Evolutionary conservation across 1,284 basidiomycete species (phyloP), one percentile per base, ranked within the genome.

Genomic region (Cronartium ribicola): DNA sequence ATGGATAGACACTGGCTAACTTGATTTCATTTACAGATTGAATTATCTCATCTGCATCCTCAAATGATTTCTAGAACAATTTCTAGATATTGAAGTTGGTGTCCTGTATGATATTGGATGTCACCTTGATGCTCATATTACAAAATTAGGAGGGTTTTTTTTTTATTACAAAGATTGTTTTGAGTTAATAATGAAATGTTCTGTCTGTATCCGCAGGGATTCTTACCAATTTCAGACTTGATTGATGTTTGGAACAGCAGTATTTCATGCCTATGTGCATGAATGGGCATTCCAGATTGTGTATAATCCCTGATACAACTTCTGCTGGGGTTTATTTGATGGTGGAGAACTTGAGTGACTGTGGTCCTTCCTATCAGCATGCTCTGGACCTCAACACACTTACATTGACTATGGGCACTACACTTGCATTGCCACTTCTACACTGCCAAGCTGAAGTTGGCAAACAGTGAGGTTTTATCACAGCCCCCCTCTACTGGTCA

Each of bases 191-290:
- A 51, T 20, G 14, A 4, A 46, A 17, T 51, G 5, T 51, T 51
- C 14, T 51, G 5, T 17, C 10, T 51, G 48, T 17, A 51, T 64
- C 40, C 39, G 62, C 39, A 40, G 39, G 41, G 41, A n/a, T 14
- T 64, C n/a, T 41, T 37, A 20, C 62, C 22, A 64, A 36, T 11
- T 3, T 41, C 62, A 64, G 20, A 37, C 3, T 17, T 20, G 29
- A 57, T 40, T 70, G 29, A 60, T 41, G 36, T 70, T 70, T 61
- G 67, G 59, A 8, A 70, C 60, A 22, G 36, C 39, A 7, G 29
- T 70, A 1, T 70, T 70, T 40, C 67, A 70, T 70, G 67, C 67
- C 11, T 70, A 55, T 20, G 57, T 70, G 13, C 67, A 70, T 37
- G 41, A 70, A n/a, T 70, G 67, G 67, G 61, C 29, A 20, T 70